phyloP scores from a whole-genome alignment of 2,329 filamentous ascomycete species.

The Aspergillus tamarii region DNA sequence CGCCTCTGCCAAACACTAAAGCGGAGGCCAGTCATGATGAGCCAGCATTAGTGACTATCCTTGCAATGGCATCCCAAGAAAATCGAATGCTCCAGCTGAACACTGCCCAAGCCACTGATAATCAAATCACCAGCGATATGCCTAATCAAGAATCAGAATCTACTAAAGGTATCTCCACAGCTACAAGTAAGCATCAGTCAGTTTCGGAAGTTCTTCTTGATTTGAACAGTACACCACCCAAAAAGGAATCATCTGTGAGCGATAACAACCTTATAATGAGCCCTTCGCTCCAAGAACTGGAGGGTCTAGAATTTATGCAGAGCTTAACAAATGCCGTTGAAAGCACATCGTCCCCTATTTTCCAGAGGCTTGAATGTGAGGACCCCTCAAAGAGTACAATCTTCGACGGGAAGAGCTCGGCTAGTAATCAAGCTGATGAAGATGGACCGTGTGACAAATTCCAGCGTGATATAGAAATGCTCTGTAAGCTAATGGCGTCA shows the following conservation, averaged over 20 bases:
- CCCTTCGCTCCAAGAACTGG: conserved; percentile 23
- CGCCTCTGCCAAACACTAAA: background rate
- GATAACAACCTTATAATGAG: conserved; percentile 12
- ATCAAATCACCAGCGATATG: no score
- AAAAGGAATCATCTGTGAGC: background rate
- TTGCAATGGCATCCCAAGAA: background rate
- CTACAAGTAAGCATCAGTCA: background rate
- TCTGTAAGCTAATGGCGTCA: conserved; percentile 24
- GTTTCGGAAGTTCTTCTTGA: conserved; percentile 23
- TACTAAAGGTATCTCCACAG: background rate
- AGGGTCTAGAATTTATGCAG: conserved; percentile 26
- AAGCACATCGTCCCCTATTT: background rate
- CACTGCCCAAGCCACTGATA: background rate
- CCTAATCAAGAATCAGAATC: background rate
- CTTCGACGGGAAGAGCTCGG: background rate
- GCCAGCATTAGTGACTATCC: background rate
- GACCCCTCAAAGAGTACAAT: background rate
- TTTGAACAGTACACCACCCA: conserved; percentile 20
- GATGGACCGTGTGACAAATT: conserved; percentile 3
- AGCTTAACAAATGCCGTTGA: background rate
- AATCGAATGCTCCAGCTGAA: background rate
- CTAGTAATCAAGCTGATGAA: background rate
- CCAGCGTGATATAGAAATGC: conserved; percentile 22
- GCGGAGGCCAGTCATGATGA: background rate
- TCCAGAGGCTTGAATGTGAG: conserved; percentile 4